Conservation (phyloP, 2,329 filamentous ascomycete genomes). For the Cucurbitaria berberidis region DNA sequence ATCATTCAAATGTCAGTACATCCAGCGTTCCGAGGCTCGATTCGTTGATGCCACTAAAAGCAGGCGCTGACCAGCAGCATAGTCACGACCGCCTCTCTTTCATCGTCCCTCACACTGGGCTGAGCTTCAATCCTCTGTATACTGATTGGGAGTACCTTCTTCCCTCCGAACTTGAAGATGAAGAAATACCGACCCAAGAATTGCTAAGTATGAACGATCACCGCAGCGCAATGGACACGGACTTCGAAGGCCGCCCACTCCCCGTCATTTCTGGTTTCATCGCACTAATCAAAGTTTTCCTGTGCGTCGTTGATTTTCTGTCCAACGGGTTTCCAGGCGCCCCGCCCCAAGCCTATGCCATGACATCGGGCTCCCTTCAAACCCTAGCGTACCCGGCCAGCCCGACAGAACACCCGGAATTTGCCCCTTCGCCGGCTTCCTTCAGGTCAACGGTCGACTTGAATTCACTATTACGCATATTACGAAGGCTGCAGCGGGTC, state of each 20-base stretch:
- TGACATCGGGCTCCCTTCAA: constrained; percentile 14
- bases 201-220: not conserved
- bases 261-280: constrained; percentile 21
- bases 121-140: constrained; percentile 20
- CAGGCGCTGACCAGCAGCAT: not conserved
- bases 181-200: constrained; percentile 4
- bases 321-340: constrained; percentile 20
- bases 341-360: constrained; percentile 18
- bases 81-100: constrained; percentile 21
- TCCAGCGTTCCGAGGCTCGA: no score
- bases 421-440: not conserved
- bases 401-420: not conserved
- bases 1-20: constrained; percentile 18
- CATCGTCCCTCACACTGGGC: constrained; percentile 21
- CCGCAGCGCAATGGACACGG: not conserved
- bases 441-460: constrained; percentile 13
- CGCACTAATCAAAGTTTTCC: constrained; percentile 18
- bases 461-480: constrained; percentile 16
- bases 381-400: constrained; percentile 6
- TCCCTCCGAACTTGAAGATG: constrained; percentile 11
- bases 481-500: constrained; percentile 14
- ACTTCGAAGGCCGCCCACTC: not conserved
- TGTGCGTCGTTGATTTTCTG: constrained; percentile 21
- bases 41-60: not conserved
- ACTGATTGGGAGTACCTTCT: constrained; percentile 23